Evolutionary conservation across 257 asterid species (phyloP), one percentile per base, ranked within the genome.

Genomic region (Salvia splendens): DNA sequence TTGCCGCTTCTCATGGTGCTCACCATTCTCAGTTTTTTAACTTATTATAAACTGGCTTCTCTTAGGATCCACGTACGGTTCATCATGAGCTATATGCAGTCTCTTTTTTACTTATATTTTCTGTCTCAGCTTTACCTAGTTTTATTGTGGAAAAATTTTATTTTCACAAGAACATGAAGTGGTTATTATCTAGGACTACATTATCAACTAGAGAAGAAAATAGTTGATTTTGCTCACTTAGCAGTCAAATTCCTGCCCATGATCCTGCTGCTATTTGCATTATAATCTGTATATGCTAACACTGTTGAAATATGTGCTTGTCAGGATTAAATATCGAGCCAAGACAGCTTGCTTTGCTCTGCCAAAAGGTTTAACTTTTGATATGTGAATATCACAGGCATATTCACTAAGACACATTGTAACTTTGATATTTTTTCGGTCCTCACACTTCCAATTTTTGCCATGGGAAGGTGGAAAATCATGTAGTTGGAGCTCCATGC

Each of bases 401-500:
- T 51, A 61, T 35, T 59, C 40, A 15, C 52, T 3, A 11, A n/a
- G 43, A 17, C 9, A 20, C 36, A 2, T 35, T 15, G 11, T 43
- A 32, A 48, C 5, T 24, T 69, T 15, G 11, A 28, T 36, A 35
- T 15, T 40, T 75, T 28, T 11, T 33, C 48, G 68, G 66, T 51
- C 38, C 50, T 48, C n/a, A 72, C 20, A n/a, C 69, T 41, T 11
- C 7, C 55, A 49, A 72, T 60, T 42, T 65, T 53, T 62, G n/a
- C 52, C 55, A 14, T 11, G 36, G n/a, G 67, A 74, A 93, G 99
- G 97, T 94, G 74, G 99, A 94, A 76, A 94, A 94, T 86, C 96
- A 85, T 77, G 85, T 94, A 30, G 97, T 94, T 54, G 97, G 99
- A 79, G 99, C 99, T 76, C 99, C 97, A 12, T 94, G 99, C 64